Percentiles rank a stretch among this genome's conserved stretches.
These are phyloP conservation scores for Alisma plantagoaquatica DNA, from an alignment of 106 monocot genomes.

Conservation along the genomic window DNA sequence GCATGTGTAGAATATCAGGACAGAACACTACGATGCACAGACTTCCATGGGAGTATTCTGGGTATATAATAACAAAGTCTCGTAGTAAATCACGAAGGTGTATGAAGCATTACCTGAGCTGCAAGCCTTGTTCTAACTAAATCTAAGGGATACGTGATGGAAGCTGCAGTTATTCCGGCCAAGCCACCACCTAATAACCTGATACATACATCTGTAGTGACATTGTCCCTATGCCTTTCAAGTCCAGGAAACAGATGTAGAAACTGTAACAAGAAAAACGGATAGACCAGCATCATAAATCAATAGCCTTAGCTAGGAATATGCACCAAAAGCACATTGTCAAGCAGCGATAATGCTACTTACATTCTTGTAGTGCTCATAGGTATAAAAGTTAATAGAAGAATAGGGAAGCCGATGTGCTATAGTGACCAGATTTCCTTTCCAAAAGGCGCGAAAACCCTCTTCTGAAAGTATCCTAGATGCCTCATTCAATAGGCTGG, in stretches of 20 bases:
- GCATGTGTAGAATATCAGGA: too few species aligned
- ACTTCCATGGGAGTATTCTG: too few species aligned
- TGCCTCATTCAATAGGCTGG: slow-evolving; percentile 67
- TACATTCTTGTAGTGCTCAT: slow-evolving; percentile 78
- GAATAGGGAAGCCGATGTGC: slow-evolving; percentile 86
- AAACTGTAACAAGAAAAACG: slow-evolving; percentile 42
- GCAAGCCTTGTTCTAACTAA: slow-evolving; percentile 83
- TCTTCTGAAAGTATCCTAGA: slow-evolving; percentile 67
- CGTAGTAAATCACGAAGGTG: too few species aligned
- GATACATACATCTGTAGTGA: slow-evolving; percentile 40
- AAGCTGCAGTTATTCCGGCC: slow-evolving; percentile 79
- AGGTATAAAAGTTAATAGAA: slow-evolving; percentile 79
- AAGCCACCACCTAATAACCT: slow-evolving; percentile 63
- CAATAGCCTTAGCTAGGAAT: too few species aligned
- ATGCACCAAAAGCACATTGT: too few species aligned
- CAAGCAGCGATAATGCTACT: neutral
- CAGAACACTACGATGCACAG: too few species aligned
- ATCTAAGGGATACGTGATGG: slow-evolving; percentile 78
- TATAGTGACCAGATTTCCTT: slow-evolving; percentile 82
- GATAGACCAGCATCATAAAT: too few species aligned
- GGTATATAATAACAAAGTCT: too few species aligned
- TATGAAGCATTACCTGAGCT: slow-evolving; percentile 66
- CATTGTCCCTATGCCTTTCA: slow-evolving; percentile 31
- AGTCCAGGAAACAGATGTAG: slow-evolving; percentile 46
- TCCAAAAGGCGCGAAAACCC: slow-evolving; percentile 87